Percentiles rank a stretch among this genome's conserved stretches.
These are phyloP conservation scores for Pisolithus thermaeus DNA, from an alignment of 1,284 basidiomycete species.

Conservation along the genomic window DNA sequence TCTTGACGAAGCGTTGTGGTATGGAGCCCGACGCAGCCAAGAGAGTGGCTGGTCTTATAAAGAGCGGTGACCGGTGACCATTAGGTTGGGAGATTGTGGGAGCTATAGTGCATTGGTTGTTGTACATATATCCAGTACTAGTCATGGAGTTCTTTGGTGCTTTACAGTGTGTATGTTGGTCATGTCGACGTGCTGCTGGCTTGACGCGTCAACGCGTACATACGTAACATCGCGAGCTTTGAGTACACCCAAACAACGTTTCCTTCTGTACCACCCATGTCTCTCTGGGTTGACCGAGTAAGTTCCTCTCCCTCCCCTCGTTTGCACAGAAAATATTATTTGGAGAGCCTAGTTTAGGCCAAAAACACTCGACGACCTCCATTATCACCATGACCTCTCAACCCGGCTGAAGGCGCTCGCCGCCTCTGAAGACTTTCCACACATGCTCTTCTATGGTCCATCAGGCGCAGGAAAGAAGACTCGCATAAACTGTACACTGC, in stretches of 20 bases:
- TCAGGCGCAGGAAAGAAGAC: slow-evolving; percentile 99
- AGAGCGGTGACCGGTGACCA: background rate
- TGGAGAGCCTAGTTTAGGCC: slow-evolving; percentile 70
- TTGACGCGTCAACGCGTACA: too few relatives aligned
- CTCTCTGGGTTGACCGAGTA: slow-evolving; percentile 87
- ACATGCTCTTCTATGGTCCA: slow-evolving; percentile 97
- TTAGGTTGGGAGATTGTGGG: too few relatives aligned
- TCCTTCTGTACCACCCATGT: slow-evolving; percentile 43
- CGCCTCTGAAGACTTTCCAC: slow-evolving; percentile 90
- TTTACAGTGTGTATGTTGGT: too few relatives aligned
- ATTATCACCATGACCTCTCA: slow-evolving; percentile 85
- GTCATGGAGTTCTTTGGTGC: too few relatives aligned
- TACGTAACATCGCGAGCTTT: too few relatives aligned
- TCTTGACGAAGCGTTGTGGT: slow-evolving; percentile 23
- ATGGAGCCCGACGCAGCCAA: slow-evolving; percentile 23
- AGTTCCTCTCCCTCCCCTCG: slow-evolving; percentile 5
- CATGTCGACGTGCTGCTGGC: too few relatives aligned
- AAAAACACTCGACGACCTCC: slow-evolving; percentile 76
- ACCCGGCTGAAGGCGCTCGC: slow-evolving; percentile 77
- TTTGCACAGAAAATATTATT: background rate
- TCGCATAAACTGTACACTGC: slow-evolving; percentile 83
- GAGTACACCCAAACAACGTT: too few relatives aligned
- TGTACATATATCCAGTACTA: too few relatives aligned
- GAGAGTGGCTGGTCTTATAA: slow-evolving; percentile 22
- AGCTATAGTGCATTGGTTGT: too few relatives aligned